Evolutionary conservation across 2,329 filamentous ascomycete genomes (phyloP).

Genomic region (Aspergillus sp.): DNA sequence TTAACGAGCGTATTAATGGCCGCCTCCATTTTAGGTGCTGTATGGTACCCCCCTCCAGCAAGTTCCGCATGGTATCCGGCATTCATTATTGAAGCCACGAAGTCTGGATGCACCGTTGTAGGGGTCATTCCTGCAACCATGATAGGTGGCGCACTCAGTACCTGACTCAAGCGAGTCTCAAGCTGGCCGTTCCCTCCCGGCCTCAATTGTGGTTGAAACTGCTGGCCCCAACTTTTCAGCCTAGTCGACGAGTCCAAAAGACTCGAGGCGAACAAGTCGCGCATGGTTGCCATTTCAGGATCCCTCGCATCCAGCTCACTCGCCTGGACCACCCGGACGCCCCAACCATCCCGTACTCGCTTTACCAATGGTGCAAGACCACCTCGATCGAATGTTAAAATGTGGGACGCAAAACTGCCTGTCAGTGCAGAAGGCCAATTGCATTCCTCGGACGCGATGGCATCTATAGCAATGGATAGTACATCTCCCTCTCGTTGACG

Average conservation of each 20-base stretch:
- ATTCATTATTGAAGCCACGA: slow-evolving; percentile 55
- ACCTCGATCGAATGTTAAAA: slow-evolving; percentile 20
- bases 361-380: slow-evolving; percentile 16
- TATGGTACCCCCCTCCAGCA: slow-evolving; percentile 53
- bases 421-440: slow-evolving; percentile 19
- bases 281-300: slow-evolving; percentile 17
- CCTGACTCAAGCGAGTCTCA: slow-evolving; percentile 91
- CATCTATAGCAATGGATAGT: slow-evolving; percentile 14
- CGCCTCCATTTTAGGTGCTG: slow-evolving; percentile 43
- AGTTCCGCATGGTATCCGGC: slow-evolving; percentile 50
- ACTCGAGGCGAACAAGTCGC: slow-evolving; percentile 14
- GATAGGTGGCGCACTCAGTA: slow-evolving; percentile 80
- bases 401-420: slow-evolving; percentile 9
- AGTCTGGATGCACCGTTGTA: slow-evolving; percentile 75
- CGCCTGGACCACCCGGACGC: slow-evolving; percentile 16
- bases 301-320: slow-evolving; percentile 17
- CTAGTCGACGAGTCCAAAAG: slow-evolving; percentile 61
- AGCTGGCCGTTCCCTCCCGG: slow-evolving; percentile 84
- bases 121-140: slow-evolving; percentile 96
- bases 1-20: slow-evolving; percentile 48
- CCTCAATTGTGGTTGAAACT: slow-evolving; percentile 83
- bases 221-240: slow-evolving; percentile 90
- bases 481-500: slow-evolving; percentile 9
- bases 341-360: slow-evolving; percentile 15
- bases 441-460: slow-evolving; percentile 15